Conservation (phyloP, 2,329 filamentous ascomycete genomes). For the Karstenula rhodostoma region DNA sequence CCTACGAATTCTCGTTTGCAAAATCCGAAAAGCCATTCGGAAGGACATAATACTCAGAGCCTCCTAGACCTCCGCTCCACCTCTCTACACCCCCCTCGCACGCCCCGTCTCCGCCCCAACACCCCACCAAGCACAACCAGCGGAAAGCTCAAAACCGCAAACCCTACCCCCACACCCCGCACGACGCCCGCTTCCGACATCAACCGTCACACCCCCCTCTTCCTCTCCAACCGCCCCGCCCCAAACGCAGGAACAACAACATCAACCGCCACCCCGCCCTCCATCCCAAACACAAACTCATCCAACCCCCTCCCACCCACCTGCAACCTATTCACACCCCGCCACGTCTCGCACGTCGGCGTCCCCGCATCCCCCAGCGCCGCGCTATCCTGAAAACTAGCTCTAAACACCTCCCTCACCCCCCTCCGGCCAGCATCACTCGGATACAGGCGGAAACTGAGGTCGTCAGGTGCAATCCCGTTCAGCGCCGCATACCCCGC, state of each 20-base stretch:
- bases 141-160: background rate
- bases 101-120: no score
- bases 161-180: background rate
- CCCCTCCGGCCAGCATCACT: conserved; percentile 1
- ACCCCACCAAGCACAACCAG: no score
- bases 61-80: no score
- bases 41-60: no score
- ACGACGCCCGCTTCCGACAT: background rate
- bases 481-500: conserved; percentile 12
- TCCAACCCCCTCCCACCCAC: conserved; percentile 10
- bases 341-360: conserved; percentile 22
- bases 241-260: conserved; percentile 11
- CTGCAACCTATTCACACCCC: conserved; percentile 17
- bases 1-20: no score
- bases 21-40: no score
- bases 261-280: background rate
- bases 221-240: conserved; percentile 9
- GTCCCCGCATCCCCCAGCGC: conserved; percentile 19
- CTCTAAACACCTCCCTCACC: conserved; percentile 1
- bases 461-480: conserved; percentile 9
- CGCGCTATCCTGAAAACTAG: conserved; percentile 11
- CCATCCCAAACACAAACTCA: conserved; percentile 20
- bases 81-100: no score
- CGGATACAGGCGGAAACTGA: conserved; percentile 21
- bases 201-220: background rate